Conservation (phyloP, 176 grass and related monocot genomes). For the Carex parvula region DNA sequence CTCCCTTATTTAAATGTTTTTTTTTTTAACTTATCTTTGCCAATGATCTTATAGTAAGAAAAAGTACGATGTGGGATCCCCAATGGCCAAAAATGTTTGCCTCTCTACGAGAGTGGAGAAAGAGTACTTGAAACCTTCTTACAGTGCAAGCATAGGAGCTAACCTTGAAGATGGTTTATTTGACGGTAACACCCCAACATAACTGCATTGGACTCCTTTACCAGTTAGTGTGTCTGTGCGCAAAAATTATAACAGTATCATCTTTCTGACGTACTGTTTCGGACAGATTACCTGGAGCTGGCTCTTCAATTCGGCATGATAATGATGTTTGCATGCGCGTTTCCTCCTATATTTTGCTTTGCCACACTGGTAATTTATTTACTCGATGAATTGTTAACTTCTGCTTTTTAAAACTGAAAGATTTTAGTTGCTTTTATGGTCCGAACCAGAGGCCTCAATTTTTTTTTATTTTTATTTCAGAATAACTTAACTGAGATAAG, state of each 20-base stretch:
- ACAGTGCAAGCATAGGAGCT: conserved; percentile 81
- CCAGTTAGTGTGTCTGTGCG: conserved; percentile 4
- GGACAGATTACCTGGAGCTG: conserved; percentile 82
- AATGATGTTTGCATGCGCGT: conserved; percentile 99
- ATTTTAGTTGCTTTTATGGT: conserved; percentile 14
- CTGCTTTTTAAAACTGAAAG: not conserved
- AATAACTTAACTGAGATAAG: conserved; percentile 96
- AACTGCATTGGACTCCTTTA: conserved; percentile 22
- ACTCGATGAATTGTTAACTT: not conserved
- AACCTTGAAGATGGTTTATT: conserved; percentile 96
- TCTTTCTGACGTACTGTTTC: conserved; percentile 25
- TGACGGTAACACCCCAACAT: conserved; percentile 61
- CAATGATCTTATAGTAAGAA: conserved; percentile 67
- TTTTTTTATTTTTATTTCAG: conserved; percentile 29
- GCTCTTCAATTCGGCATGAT: conserved; percentile 99
- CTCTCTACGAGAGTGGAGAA: conserved; percentile 93
- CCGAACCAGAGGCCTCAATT: not conserved
- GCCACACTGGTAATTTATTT: conserved; percentile 62
- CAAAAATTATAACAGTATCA: not conserved
- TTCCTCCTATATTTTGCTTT: conserved; percentile 95
- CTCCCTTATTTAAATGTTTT: not conserved
- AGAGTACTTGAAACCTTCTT: conserved; percentile 91
- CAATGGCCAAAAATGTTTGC: conserved; percentile 48
- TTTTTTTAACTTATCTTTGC: not conserved
- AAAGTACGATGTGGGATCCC: conserved; percentile 71